These are phyloP conservation scores for Sabuloglossum arenarium DNA, from an alignment of 495 filamentous ascomycete species.

Conservation along the genomic window DNA sequence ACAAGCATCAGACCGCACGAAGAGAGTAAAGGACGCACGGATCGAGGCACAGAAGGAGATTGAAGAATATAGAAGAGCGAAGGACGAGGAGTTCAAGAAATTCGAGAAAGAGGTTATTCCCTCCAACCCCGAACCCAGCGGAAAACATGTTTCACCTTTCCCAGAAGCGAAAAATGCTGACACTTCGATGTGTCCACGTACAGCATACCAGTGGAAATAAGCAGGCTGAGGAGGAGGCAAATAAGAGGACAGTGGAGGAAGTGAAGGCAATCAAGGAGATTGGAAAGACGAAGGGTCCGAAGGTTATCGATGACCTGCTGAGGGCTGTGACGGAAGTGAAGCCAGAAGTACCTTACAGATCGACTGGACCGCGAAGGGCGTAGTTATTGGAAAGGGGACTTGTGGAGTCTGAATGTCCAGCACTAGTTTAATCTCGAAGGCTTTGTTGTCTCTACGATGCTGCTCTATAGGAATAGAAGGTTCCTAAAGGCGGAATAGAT, in stretches of 20 bases:
- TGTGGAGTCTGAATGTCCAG: not conserved
- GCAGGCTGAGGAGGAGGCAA: slow-evolving; percentile 67
- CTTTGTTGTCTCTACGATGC: not conserved
- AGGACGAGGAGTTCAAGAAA: slow-evolving; percentile 87
- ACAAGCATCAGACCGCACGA: slow-evolving; percentile 58
- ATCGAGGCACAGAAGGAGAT: slow-evolving; percentile 95
- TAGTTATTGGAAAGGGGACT: not conserved
- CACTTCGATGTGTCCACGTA: not conserved
- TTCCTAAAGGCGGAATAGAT: not conserved
- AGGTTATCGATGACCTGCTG: slow-evolving; percentile 65
- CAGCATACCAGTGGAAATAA: slow-evolving; percentile 79
- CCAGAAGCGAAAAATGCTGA: not conserved
- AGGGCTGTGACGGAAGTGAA: slow-evolving; percentile 60
- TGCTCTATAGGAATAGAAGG: not conserved
- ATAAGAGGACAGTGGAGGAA: slow-evolving; percentile 59
- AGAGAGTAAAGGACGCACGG: slow-evolving; percentile 87
- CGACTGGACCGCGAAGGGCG: not conserved
- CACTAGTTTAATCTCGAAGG: not conserved
- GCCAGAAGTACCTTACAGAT: slow-evolving; percentile 37
- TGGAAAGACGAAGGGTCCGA: slow-evolving; percentile 52
- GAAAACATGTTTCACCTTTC: not conserved
- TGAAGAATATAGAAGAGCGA: slow-evolving; percentile 74
- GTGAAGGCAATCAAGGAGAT: slow-evolving; percentile 63
- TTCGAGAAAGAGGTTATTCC: slow-evolving; percentile 68
- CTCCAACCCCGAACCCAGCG: not conserved